phyloP scores from a whole-genome alignment of 108 stramenopile genomes.

The Aureococcus anophagefferens region DNA sequence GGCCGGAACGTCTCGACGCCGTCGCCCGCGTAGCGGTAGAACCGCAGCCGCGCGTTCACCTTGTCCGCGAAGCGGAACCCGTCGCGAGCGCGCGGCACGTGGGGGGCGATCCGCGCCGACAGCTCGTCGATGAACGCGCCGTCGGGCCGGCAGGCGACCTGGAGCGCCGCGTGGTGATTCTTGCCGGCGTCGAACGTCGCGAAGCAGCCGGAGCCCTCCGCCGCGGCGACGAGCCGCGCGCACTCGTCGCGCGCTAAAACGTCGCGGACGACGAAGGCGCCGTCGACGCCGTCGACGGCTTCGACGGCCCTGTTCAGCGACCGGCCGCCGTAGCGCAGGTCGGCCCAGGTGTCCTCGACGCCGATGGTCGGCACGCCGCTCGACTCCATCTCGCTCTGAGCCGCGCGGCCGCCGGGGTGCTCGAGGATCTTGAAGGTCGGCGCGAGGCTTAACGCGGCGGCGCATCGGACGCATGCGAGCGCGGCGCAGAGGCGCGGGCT shows the following conservation, averaged over 20 bases:
- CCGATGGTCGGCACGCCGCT: not conserved
- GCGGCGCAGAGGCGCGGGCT: too few relatives aligned
- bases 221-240: not conserved
- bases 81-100: not conserved
- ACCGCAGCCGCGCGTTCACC: conserved; percentile 59
- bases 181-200: not conserved
- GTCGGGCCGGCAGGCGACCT: not conserved
- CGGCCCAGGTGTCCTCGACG: not conserved
- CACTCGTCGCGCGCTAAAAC: not conserved
- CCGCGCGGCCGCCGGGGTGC: too few relatives aligned
- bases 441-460: too few relatives aligned
- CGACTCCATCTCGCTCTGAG: too few relatives aligned
- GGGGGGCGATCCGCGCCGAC: not conserved
- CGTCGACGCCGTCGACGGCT: not conserved
- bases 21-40: conserved; percentile 59
- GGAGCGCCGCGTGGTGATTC: not conserved
- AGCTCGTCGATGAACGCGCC: too few relatives aligned
- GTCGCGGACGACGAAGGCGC: not conserved
- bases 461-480: too few relatives aligned
- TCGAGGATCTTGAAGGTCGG: too few relatives aligned
- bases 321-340: not conserved
- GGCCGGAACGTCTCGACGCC: conserved; percentile 60
- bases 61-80: not conserved
- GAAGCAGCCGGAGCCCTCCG: not conserved
- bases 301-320: not conserved